A percentile compares a stretch with the other conserved stretches of the same genome.
Evolutionary conservation across 192 early-diverging fungal species (phyloP).

Genomic region (Coemansia sp.): DNA sequence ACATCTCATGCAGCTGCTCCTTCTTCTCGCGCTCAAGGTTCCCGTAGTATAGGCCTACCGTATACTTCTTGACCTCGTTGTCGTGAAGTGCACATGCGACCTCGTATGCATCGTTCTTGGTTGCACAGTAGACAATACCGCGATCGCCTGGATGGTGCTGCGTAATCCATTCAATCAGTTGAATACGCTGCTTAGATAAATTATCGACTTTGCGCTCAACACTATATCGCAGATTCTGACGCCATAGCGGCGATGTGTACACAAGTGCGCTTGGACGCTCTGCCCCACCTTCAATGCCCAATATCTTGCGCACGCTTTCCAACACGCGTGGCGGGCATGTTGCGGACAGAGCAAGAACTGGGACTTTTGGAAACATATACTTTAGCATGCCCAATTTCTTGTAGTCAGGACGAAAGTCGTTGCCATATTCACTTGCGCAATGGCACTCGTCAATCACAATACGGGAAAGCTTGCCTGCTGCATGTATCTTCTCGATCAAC

Average conservation of each 20-base stretch:
- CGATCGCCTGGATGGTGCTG: slow-evolving; percentile 44
- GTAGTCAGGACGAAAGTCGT: slow-evolving; percentile 61
- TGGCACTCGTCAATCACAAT: slow-evolving; percentile 60
- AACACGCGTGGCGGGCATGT: slow-evolving; percentile 63
- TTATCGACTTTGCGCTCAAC: slow-evolving; percentile 57
- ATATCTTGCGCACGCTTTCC: slow-evolving; percentile 55
- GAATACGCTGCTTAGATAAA: slow-evolving; percentile 41
- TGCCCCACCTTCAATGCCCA: slow-evolving; percentile 50
- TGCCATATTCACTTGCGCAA: slow-evolving; percentile 56
- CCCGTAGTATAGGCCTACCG: slow-evolving; percentile 63
- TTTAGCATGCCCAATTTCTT: slow-evolving; percentile 53
- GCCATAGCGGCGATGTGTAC: slow-evolving; percentile 62
- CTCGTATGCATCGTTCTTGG: slow-evolving; percentile 62
- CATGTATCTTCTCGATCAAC: slow-evolving; percentile 47
- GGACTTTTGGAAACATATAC: slow-evolving; percentile 60
- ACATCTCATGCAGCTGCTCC: slow-evolving; percentile 44
- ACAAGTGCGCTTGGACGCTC: slow-evolving; percentile 53
- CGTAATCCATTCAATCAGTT: slow-evolving; percentile 62
- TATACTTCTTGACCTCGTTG: slow-evolving; percentile 52
- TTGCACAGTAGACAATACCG: slow-evolving; percentile 72
- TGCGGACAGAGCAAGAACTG: slow-evolving; percentile 78
- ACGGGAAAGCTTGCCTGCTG: slow-evolving; percentile 38
- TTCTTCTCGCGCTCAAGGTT: slow-evolving; percentile 57
- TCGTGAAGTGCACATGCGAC: slow-evolving; percentile 54
- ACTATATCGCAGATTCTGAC: slow-evolving; percentile 63